Base-by-base conservation (phyloP, 2,329 filamentous ascomycete species). In the Zalaria sp. region DNA sequence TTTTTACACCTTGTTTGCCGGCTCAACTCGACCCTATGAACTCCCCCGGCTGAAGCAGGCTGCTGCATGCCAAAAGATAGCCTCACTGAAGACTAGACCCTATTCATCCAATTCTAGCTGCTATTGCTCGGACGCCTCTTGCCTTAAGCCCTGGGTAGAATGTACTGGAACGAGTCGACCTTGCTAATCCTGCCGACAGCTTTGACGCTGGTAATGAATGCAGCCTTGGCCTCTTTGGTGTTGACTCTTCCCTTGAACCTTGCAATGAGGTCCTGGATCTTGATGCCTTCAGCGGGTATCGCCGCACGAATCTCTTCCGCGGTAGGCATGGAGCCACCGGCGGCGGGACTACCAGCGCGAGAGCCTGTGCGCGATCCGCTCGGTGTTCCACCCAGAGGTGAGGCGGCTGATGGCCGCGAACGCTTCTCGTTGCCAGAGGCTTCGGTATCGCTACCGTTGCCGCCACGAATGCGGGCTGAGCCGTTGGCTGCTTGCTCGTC, bases 361-460 rank as follows among this genome's bases (percentile, higher is more conserved):
- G 57, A 58, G 27, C 48, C 56, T 26, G 42, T 47, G 18, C 18
- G 18, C 18, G 29, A 7, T 32, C 29, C 7, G 29, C 29, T 7
- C 5, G 56, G 56, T 6, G 56, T 55, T 18, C 48, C 52, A 25
- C 49, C 60, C 53, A 36, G 60, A 48, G 42, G 73, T 60, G 44
- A 56, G 39, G 53, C 54, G 44, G 42, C 18, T 40, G 40, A 2
- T 41, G 44, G 18, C 39, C 37, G 27, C 66, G 52, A 76, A 40
- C 77, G 76, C 57, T 69, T 72, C 40, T 63, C 63, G 42, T 66
- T 78, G 32, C 71, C 79, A 2, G 80, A 84, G 34, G 69, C 79
- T 56, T 86, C 82, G 25, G 77, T 81, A 49, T 87, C 83, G 49
- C 81, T 85, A 41, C 74, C 74, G 37, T 78, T 79, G 32, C 73